Base-by-base conservation (phyloP, 768 basidiomycete genomes). In the Glaciozyma antarctica region DNA sequence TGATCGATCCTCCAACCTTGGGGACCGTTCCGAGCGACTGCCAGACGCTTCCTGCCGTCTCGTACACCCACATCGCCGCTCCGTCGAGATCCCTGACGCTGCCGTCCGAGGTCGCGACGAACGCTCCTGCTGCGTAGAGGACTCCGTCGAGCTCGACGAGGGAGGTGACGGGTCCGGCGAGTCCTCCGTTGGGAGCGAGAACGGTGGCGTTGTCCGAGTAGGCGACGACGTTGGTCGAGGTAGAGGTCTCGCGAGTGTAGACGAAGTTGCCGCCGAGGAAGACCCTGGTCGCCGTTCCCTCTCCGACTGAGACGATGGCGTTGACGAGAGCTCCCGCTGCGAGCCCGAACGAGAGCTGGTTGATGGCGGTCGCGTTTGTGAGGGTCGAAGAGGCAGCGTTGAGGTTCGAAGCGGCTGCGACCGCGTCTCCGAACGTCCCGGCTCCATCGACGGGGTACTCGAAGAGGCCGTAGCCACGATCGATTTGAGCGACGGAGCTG, bases 101-200 rank as follows among this genome's bases (percentile, higher is more conserved):
- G 1, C 91, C 91, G 63, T 93, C 78, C 2, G 76, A 75, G 0
- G 90, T 88, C 67, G 88, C 85, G 0, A 80, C 81, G 79, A 99
- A 99, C 0, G 84, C 79, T 1, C 95, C 95, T n/a, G 90, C 94
- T 48, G 93, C 84, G 75, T 82, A 95, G 16, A 98, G 76, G 24
- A 69, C 69, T 16, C 72, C 81, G 16, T 81, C 77, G 41, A 87
- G 72, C 17, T 64, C 73, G n/a, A 81, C 78, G 48, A 93, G 75
- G 0, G 88, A 82, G 13, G 81, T 79, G 13, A 98, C 89, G 13
- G 81, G 76, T 5, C 88, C 93, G 73, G 93, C 85, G 61, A 98
- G 80, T 15, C 95, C 95, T 32, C 82, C 81, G 17, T 81, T 78
- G 0, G 85, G 73, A 22, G 92, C 74, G 0, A 81, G 72, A 13